Conservation (phyloP, 2,329 filamentous ascomycete species). For the Penicillium psychrosexuale region DNA sequence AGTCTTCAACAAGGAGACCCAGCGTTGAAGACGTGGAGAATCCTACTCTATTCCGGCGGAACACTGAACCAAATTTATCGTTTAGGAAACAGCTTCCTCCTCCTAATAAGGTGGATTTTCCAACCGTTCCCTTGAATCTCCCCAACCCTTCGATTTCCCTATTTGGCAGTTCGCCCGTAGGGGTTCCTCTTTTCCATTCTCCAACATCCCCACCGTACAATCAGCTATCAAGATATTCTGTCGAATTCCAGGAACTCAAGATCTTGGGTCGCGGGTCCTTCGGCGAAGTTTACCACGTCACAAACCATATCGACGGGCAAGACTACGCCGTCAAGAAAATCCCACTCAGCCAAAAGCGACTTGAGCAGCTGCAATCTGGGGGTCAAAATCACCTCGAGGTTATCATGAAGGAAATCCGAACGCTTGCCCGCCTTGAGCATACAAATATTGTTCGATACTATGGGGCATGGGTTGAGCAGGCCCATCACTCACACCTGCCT, state of each 20-base stretch:
- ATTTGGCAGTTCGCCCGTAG: constrained; percentile 32
- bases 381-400: constrained; percentile 54
- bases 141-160: constrained; percentile 24
- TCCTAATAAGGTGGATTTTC: constrained; percentile 17
- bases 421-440: constrained; percentile 61
- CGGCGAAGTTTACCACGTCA: constrained; percentile 61
- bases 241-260: constrained; percentile 53
- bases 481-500: constrained; percentile 22
- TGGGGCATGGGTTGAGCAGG: constrained; percentile 61
- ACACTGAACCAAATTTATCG: constrained; percentile 4
- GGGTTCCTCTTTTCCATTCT: constrained; percentile 30
- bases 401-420: constrained; percentile 60
- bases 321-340: constrained; percentile 67
- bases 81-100: constrained; percentile 20
- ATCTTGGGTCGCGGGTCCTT: constrained; percentile 64
- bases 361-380: constrained; percentile 52
- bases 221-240: constrained; percentile 45
- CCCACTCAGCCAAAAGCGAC: constrained; percentile 51
- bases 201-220: constrained; percentile 23
- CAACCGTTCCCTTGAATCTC: constrained; percentile 24
- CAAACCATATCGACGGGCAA: constrained; percentile 59
- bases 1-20: constrained; percentile 11
- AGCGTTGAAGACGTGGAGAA: constrained; percentile 16
- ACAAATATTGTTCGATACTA: constrained; percentile 66
- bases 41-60: constrained; percentile 12